Evolutionary conservation across 164 flowering plant species (phyloP), one percentile per base, ranked within the genome.

Genomic region (Cinnamomum micranthum): DNA sequence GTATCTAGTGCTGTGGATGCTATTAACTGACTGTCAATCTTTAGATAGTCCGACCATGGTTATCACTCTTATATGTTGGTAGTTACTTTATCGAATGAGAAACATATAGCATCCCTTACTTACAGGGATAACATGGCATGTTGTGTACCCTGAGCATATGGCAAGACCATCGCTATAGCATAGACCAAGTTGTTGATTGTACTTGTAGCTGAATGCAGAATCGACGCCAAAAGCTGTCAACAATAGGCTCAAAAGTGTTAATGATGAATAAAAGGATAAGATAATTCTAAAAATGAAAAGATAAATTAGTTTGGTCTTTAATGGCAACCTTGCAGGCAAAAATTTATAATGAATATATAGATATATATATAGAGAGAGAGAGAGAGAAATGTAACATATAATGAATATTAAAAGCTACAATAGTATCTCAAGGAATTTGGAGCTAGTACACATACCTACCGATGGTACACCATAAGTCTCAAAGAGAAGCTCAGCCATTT

Each of bases 401-500:
- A 55, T 55, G 60, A 55, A 55, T 15, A 6, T 55, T 41, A 41
- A 41, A 41, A 41, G 47, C 47, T 41, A 41, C 47, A 55, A 20
- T 3, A 55, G 60, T 55, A 55, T 15, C 60, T 55, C 60, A 55
- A 55, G 20, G 7, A 55, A 55, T 15, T 55, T 7, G 13, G 20
- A 55, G 19, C 4, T 15, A 55, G 60, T 55, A 15, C 22, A 63
- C 78, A 68, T 94, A 94, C 99, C 99, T 65, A 94, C 79, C 50
- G 99, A 90, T 60, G 98, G 97, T 85, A 92, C 93, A 77, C 98
- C 99, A 88, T 94, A 96, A 23, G 92, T 86, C 84, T 94, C 98
- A 80, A 96, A 96, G 58, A 94, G 92, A 77, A 96, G 94, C 80
- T 96, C 99, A n/a, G 95, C 97, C 99, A 96, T 92, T 89, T 87